Percentiles rank a stretch among this genome's conserved stretches.
Conservation (phyloP, 2,329 filamentous ascomycete species). For the Trichoderma aggressivum region DNA sequence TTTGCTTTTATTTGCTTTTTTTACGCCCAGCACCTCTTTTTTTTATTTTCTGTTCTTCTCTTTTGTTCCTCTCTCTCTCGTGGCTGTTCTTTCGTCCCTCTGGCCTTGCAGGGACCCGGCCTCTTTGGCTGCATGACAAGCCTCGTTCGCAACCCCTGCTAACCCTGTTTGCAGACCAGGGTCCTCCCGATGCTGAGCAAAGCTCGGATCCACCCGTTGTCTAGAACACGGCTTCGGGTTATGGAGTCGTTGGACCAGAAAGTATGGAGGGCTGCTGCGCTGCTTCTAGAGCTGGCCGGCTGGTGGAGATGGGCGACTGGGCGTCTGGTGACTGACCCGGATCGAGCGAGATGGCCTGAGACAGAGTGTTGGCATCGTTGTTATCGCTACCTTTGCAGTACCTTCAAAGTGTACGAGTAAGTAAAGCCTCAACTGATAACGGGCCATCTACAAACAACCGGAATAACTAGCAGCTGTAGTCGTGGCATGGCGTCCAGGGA, state of each 20-base stretch:
- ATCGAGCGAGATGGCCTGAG: neutral
- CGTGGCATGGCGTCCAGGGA: neutral
- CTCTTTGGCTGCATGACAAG: conserved; percentile 3
- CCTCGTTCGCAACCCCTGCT: conserved; percentile 4
- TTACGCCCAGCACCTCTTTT: neutral
- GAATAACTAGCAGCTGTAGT: neutral
- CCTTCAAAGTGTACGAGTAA: no score
- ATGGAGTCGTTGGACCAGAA: neutral
- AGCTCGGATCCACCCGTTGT: conserved; percentile 12
- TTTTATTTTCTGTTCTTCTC: neutral
- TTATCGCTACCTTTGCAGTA: neutral
- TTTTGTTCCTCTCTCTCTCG: neutral
- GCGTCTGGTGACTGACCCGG: neutral
- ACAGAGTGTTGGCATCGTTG: neutral
- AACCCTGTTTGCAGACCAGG: neutral
- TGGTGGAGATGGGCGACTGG: neutral
- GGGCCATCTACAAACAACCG: no score
- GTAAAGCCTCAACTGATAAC: neutral
- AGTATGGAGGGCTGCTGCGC: neutral
- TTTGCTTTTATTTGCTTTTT: no score
- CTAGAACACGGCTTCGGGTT: conserved; percentile 3
- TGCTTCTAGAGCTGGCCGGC: neutral
- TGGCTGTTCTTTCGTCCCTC: neutral
- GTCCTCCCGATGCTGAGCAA: neutral
- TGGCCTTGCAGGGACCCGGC: neutral